Base-by-base conservation (phyloP, 2,329 filamentous ascomycete genomes). In the Aspergillus brunneoviolaceus region DNA sequence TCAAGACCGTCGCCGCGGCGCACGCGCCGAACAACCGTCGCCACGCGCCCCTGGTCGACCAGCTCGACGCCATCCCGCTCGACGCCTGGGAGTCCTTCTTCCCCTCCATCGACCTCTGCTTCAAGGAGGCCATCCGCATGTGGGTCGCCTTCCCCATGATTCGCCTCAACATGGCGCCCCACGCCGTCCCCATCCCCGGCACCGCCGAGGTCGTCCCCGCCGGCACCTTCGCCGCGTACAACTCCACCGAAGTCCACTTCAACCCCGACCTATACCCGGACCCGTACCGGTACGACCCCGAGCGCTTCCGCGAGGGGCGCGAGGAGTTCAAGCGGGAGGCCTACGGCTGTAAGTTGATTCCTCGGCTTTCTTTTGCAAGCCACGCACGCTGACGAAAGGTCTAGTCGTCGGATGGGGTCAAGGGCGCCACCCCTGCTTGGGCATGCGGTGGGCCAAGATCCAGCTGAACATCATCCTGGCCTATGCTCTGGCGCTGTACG, bases 121-220 rank as follows among this genome's bases (percentile, higher is more conserved):
- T 51, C 49, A 51, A 51, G 29, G 49, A 51, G 25, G 49, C 49
- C 49, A 51, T 51, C 29, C 49, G 49, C 33, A 51, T 51, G 49
- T 51, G 49, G 49, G 49, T 51, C 19, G 49, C 49, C 10, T 51
- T 51, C 49, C 49, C 49, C 11, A 51, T 51, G 49, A 51, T 51
- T 6, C 49, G 49, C 29, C 49, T 51, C 49, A 51, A 51, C 11
- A 51, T 51, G 49, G 49, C 49, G 6, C 49, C 49, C 19, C 49
- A 51, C 49, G 23, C 49, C 2, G 49, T 51, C 2, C 25, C 49
- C 23, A 51, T 51, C 25, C 49, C 49, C 11, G 49, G 29, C 49
- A 14, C 49, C 29, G 16, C 33, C 25, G 49, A 51, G 49, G 49
- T 51, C 25, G 16, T 51, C 29, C 49, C 49, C 49, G 49, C 49